Evolutionary conservation across 176 grass and related monocot species (phyloP), one percentile per base, ranked within the genome.

Genomic region (Eleusine coracana): DNA sequence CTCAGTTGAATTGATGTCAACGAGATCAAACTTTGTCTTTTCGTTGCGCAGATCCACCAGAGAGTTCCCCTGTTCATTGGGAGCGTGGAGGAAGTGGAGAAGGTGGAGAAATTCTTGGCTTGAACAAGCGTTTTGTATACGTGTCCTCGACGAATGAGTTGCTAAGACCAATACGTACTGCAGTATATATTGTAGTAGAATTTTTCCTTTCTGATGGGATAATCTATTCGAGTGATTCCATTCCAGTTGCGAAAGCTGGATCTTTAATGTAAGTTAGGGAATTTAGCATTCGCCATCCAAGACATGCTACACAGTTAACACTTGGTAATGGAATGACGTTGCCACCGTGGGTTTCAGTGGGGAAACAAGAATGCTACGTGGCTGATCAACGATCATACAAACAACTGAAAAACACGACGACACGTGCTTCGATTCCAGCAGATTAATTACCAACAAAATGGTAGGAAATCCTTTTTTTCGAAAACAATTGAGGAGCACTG

Each of bases 41-140:
- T 9, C 5, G 11, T 21, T 65, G 64, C 76, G 83, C 87, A 99
- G 96, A 74, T 99, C 41, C 96, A 99, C 65, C 96, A 99, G 80
- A 90, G 96, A 84, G 96, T 96, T 83, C 96, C 96, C 3, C 83
- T 99, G 38, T 99, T 88, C 93, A 95, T 99, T 8, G 96, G 96
- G 41, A 99, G 96, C 70, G 89, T 94, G 18, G 93, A 99, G 70
- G 96, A 99, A 82, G 96, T 99, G 73, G 93, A 96, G 36, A 99
- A 94, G 89, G 74, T 93, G 77, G 96, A 96, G 56, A 99, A 92
- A 72, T 99, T 92, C 87, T 87, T 99, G 80, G 87, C 84, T 20
- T 97, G 81, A 92, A 38, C 66, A 16, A 38, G 56, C 76, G 40
- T 70, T 61, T 52, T 16, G 74, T 67, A 40, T 6, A 41, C 21